Conservation (phyloP, 345 rosid genomes). For the Euphorbia peplus region DNA sequence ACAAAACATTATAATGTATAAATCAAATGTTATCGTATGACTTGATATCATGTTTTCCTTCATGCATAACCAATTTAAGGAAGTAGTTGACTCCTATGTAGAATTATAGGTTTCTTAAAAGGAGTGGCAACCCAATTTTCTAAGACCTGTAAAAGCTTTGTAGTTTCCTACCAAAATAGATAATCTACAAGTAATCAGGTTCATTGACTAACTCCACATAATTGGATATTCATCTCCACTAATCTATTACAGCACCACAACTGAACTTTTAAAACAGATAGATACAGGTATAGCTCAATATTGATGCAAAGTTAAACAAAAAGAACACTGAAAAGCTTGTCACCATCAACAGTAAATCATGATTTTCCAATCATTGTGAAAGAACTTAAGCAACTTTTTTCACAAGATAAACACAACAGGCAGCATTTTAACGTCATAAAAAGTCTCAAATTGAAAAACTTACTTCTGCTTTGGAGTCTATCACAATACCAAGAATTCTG, state of each 20-base stretch:
- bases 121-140: background rate
- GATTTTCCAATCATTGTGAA: background rate
- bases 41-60: background rate
- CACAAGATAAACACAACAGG: background rate
- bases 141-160: background rate
- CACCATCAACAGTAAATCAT: background rate
- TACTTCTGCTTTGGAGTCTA: conserved; percentile 73
- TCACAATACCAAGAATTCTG: conserved; percentile 75
- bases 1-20: background rate
- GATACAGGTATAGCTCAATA: background rate
- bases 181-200: background rate
- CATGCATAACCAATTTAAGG: background rate
- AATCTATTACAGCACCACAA: background rate
- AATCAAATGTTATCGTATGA: background rate
- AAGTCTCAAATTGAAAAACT: conserved; percentile 32
- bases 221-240: background rate
- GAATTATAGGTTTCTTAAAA: background rate
- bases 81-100: background rate
- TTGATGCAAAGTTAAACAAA: background rate
- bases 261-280: background rate
- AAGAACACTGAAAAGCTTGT: background rate
- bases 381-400: background rate
- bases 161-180: background rate
- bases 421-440: background rate
- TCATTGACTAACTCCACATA: background rate